Conservation (phyloP, 2,329 filamentous ascomycete species). For the Calonectria ilicicola region DNA sequence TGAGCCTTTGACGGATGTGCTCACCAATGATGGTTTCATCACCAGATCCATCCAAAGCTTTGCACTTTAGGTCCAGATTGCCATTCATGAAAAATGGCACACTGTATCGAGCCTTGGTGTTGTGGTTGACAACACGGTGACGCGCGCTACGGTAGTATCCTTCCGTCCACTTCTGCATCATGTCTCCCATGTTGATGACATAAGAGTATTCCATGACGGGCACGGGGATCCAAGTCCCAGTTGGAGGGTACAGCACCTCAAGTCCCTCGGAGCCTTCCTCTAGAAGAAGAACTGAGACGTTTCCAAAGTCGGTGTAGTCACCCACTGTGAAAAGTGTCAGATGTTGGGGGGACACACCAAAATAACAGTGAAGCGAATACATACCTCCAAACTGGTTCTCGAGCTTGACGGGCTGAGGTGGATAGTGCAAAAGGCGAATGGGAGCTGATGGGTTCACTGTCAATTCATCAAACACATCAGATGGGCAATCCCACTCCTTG, state of each 20-base stretch:
- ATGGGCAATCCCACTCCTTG: not conserved
- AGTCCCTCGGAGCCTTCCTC: not conserved
- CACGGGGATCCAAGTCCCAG: constrained; percentile 26
- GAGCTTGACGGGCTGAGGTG: not conserved
- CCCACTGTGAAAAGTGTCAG: not conserved
- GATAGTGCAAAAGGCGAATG: not conserved
- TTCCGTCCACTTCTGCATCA: constrained; percentile 48
- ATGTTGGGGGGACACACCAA: too few relatives aligned
- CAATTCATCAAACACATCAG: not conserved
- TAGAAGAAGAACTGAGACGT: not conserved
- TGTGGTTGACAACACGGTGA: constrained; percentile 38
- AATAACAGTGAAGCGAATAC: too few relatives aligned
- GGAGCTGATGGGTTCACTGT: not conserved
- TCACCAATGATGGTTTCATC: not conserved
- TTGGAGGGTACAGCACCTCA: not conserved
- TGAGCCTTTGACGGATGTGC: not conserved
- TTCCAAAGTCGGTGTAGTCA: not conserved
- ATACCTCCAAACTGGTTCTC: not conserved
- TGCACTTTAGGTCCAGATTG: not conserved
- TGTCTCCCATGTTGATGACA: constrained; percentile 53
- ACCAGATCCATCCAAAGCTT: not conserved
- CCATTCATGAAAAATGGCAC: not conserved
- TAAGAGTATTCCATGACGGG: constrained; percentile 45
- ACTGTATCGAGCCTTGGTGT: not conserved
- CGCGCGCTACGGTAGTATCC: constrained; percentile 47